Percentiles rank a stretch among this genome's conserved stretches.
These are phyloP conservation scores for Quercus alba DNA, from an alignment of 306 rosid genomes.

Conservation along the genomic window DNA sequence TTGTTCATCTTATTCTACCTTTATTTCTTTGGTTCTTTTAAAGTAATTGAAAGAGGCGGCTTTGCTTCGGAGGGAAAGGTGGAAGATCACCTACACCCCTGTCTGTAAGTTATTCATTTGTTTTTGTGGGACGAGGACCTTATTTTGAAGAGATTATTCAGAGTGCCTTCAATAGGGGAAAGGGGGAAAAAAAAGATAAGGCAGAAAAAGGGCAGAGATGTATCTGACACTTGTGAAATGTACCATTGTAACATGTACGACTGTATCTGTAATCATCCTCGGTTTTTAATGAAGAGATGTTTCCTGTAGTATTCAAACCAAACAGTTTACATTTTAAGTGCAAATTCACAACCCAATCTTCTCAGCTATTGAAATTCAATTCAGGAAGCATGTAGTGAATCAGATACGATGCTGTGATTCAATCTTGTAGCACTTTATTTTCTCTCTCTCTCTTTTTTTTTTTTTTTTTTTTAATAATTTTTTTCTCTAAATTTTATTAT, in stretches of 20 bases:
- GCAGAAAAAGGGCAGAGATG: constrained; percentile 21
- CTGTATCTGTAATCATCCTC: constrained; percentile 62
- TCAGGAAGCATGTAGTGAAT: too few species aligned
- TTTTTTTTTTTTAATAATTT: too few species aligned
- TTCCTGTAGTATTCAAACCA: constrained; percentile 26
- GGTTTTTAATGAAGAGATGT: constrained; percentile 79
- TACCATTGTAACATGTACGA: constrained; percentile 48
- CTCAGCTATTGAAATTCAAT: too few species aligned
- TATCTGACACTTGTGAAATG: constrained; percentile 32
- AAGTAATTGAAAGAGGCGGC: constrained; percentile 46
- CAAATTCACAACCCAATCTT: background rate
- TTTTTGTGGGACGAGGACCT: constrained; percentile 49
- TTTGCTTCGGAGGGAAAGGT: constrained; percentile 51
- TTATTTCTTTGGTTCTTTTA: constrained; percentile 26
- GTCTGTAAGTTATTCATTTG: constrained; percentile 64
- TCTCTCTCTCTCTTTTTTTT: too few species aligned
- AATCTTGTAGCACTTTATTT: too few species aligned
- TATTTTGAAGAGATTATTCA: constrained; percentile 21
- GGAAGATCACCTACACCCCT: constrained; percentile 78
- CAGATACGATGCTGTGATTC: too few species aligned
- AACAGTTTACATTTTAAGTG: background rate
- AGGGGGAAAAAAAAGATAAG: constrained; percentile 15
- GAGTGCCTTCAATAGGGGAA: constrained; percentile 20
- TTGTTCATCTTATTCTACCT: too few species aligned
- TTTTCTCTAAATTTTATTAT: too few species aligned